Evolutionary conservation across 2,329 filamentous ascomycete species (phyloP).

Genomic region (Fusarium burgessii): DNA sequence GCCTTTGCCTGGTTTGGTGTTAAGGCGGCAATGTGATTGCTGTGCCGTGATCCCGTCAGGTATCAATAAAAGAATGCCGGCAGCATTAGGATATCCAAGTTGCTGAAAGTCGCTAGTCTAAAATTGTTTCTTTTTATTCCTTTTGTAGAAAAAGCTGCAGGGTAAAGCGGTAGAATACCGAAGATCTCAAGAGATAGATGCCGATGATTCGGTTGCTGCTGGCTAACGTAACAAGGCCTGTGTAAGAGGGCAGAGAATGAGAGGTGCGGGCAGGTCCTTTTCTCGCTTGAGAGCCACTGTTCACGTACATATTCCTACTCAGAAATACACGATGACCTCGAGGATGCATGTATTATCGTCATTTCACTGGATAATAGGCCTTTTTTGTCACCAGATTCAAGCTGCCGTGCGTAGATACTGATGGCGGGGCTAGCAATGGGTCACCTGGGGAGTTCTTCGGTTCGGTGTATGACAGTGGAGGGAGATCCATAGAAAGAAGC

Average conservation of each 20-base stretch:
- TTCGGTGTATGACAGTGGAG: conserved; percentile 14
- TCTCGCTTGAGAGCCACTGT: background rate
- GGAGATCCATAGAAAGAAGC: conserved; percentile 4
- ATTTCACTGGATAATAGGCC: background rate
- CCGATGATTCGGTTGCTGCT: conserved; percentile 21
- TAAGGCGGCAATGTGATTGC: conserved; percentile 13
- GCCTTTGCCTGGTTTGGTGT: conserved; percentile 11
- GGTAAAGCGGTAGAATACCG: conserved; percentile 21
- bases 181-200: conserved; percentile 17
- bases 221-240: conserved; percentile 14
- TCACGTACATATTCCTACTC: background rate
- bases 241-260: background rate
- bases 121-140: conserved; percentile 1
- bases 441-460: conserved; percentile 20
- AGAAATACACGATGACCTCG: background rate
- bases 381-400: conserved; percentile 13
- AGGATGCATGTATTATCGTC: background rate
- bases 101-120: background rate
- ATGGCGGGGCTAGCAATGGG: conserved; percentile 26
- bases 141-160: conserved; percentile 2
- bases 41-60: conserved; percentile 27
- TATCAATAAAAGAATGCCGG: conserved; percentile 13
- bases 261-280: background rate
- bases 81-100: background rate
- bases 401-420: background rate